phyloP scores from a whole-genome alignment of 2,329 filamentous ascomycete species.

The Monosporascus sp. region DNA sequence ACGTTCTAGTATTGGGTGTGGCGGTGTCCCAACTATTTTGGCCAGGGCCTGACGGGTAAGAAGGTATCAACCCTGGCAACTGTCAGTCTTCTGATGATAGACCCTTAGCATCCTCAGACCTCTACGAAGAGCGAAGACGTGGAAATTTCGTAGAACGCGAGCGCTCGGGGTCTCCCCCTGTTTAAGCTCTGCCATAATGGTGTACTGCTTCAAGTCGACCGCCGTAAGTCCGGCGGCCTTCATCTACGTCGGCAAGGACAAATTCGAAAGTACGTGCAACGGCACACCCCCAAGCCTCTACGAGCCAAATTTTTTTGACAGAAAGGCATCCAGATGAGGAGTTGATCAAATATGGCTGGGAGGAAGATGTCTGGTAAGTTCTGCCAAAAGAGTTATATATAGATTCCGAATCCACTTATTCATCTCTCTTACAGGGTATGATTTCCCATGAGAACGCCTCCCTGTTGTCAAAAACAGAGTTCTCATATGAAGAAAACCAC shows the following conservation, averaged over 20 bases:
- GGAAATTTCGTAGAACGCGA: too few relatives aligned
- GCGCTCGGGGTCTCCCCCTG: too few relatives aligned
- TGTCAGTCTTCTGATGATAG: too few relatives aligned
- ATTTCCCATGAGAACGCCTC: neutral
- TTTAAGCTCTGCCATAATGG: constrained; percentile 53
- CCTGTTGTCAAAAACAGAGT: neutral
- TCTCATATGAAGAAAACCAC: constrained; percentile 3
- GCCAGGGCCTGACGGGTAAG: too few relatives aligned
- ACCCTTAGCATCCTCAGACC: too few relatives aligned
- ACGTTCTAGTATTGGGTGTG: too few relatives aligned
- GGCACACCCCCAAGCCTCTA: constrained; percentile 5
- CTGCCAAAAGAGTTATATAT: neutral
- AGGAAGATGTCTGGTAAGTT: constrained; percentile 86
- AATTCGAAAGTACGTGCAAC: constrained; percentile 79
- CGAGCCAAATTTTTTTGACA: constrained; percentile 6
- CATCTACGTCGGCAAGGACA: constrained; percentile 97
- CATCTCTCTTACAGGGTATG: constrained; percentile 21
- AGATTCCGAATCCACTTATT: constrained; percentile 4
- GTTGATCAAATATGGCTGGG: constrained; percentile 88
- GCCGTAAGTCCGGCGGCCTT: constrained; percentile 76
- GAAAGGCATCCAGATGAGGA: constrained; percentile 69
- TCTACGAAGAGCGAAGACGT: too few relatives aligned
- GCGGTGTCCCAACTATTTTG: too few relatives aligned
- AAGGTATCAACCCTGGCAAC: too few relatives aligned
- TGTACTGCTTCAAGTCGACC: constrained; percentile 91